These are phyloP conservation scores for Sideroxylon spinosum DNA, from an alignment of 179 eudicot genomes.

Conservation along the genomic window DNA sequence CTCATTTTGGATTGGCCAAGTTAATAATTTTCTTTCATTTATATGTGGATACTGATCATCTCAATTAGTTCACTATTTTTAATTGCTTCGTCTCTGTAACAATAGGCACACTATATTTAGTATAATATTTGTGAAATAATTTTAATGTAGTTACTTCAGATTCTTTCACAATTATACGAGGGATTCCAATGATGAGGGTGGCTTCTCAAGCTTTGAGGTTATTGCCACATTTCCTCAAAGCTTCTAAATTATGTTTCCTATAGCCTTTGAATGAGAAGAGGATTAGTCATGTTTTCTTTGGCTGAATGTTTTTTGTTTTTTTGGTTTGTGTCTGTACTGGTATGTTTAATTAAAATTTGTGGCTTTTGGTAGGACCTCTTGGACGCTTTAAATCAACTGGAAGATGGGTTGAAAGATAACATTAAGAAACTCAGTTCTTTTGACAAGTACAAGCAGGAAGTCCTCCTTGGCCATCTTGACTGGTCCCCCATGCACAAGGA, in stretches of 20 bases:
- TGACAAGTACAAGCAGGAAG: conserved; percentile 97
- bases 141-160: neutral
- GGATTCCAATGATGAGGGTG: too few relatives aligned
- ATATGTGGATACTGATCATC: neutral
- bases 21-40: neutral
- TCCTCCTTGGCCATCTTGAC: conserved; percentile 89
- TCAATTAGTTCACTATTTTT: neutral
- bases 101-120: neutral
- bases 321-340: neutral
- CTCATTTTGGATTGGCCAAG: neutral
- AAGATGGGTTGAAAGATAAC: conserved; percentile 70
- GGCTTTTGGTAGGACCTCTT: conserved; percentile 59
- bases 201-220: neutral
- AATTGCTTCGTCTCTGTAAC: neutral
- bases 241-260: neutral
- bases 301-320: neutral
- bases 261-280: neutral
- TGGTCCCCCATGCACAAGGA: conserved; percentile 99
- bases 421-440: conserved; percentile 82
- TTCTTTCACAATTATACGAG: too few relatives aligned
- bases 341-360: neutral
- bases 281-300: neutral
- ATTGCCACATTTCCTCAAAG: neutral
- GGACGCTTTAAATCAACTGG: conserved; percentile 81
- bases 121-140: neutral